Conservation (phyloP, 1,284 basidiomycete species). For the Tilletia horrida region DNA sequence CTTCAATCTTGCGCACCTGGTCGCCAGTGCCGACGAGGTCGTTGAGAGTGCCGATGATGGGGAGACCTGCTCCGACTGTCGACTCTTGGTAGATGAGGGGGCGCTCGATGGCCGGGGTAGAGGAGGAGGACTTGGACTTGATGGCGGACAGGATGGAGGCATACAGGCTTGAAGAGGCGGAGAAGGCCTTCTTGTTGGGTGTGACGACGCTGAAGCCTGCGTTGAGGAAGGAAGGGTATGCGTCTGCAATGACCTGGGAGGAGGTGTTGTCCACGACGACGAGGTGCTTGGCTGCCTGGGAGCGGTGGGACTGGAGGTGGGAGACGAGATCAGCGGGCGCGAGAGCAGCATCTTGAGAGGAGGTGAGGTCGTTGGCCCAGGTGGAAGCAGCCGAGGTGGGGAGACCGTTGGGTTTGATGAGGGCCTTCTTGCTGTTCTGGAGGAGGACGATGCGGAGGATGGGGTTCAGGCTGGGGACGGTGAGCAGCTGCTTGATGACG, state of each 20-base stretch:
- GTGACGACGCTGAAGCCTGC: conserved; percentile 84
- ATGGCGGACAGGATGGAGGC: conserved; percentile 65
- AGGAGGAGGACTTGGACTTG: conserved; percentile 22
- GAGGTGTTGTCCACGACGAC: conserved; percentile 93
- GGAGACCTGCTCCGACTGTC: conserved; percentile 92
- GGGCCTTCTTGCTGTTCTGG: conserved; percentile 52
- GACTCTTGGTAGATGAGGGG: conserved; percentile 81
- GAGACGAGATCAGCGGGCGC: conserved; percentile 39
- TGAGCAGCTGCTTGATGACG: conserved; percentile 48
- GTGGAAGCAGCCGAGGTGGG: not conserved
- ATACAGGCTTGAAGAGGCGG: conserved; percentile 71
- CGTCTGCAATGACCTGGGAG: conserved; percentile 72
- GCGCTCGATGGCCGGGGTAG: conserved; percentile 57
- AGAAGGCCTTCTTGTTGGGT: conserved; percentile 97
- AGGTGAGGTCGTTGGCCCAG: conserved; percentile 20
- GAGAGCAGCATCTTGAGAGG: conserved; percentile 33
- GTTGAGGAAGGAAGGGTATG: conserved; percentile 78
- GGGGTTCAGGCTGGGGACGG: conserved; percentile 33
- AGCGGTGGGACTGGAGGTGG: conserved; percentile 23
- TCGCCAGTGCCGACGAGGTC: conserved; percentile 90
- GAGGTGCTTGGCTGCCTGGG: conserved; percentile 54
- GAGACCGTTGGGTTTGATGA: conserved; percentile 29
- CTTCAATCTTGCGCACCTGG: conserved; percentile 64
- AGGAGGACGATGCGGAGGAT: conserved; percentile 44
- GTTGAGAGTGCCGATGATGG: conserved; percentile 84